Base-by-base conservation (phyloP, 179 eudicot species). In the Carnegiea gigantea region DNA sequence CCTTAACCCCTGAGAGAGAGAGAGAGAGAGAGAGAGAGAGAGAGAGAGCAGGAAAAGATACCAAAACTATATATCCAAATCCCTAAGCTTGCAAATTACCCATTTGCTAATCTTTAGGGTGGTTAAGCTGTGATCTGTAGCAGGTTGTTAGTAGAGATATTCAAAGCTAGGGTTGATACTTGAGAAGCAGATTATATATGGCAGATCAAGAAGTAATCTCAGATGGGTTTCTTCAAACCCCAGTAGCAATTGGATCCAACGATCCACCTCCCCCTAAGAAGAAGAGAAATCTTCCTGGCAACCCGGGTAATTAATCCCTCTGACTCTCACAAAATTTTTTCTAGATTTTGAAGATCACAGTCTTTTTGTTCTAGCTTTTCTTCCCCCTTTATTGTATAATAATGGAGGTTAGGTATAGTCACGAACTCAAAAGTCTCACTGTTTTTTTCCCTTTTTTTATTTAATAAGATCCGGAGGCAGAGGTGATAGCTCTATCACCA, bases 271-370 rank as follows among this genome's bases (percentile, higher is more conserved):
- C 90, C 65, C 91, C 90, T 75, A 94, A 93, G 93, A 94, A 90
- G 89, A 93, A 93, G 85, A 89, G 98, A 86, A 94, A 89, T 85
- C 97, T 94, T 82, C 98, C 98, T 43, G 98, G 98, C 65, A 94
- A 85, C 77, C 98, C 98, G 86, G 98, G 98, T 79, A 88, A 80
- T 79, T 53, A 40, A n/a, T 44, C 15, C 23, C 21, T 33, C 23
- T 11, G 38, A 28, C 10, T 49, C 20, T 30, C 68, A 62, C 68
- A 23, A 1, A 62, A 10, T 21, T 3, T 60, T 60, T 60, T 18
- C 20, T 23, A 21, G n/a, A 23, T 5, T n/a, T 65, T 65, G 71
- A 65, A 65, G 26, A 65, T 65, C 18, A 65, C 36, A 65, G 71
- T 65, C 53, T 51, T 28, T 21, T 30, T 67, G 13, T 30, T 28